Evolutionary conservation across 225 moss, liverwort and hornwort genomes (phyloP).

Genomic region (Straminergon stramineum): DNA sequence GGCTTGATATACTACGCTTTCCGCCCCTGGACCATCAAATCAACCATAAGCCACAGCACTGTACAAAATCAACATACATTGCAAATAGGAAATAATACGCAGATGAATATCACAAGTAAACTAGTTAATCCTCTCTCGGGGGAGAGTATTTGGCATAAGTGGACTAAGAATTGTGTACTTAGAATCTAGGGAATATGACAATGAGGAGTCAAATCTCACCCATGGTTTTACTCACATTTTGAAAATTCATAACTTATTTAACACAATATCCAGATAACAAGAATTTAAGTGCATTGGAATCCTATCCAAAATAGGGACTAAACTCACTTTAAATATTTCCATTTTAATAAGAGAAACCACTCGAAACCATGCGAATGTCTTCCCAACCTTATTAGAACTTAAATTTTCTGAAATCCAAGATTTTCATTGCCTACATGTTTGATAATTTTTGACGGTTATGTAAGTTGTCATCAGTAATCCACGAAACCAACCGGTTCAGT

Average conservation of each 20-base stretch:
- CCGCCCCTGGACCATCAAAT: slow-evolving; percentile 24
- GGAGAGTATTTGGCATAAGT: not conserved
- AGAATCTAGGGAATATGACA: not conserved
- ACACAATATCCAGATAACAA: not conserved
- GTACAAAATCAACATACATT: not conserved
- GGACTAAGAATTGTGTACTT: not conserved
- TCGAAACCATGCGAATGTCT: not conserved
- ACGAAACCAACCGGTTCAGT: not conserved
- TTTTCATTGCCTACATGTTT: not conserved
- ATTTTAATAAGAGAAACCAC: not conserved
- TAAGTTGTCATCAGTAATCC: not conserved
- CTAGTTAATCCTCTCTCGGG: not conserved
- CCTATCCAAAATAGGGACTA: not conserved
- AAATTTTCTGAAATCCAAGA: not conserved
- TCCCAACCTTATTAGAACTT: not conserved
- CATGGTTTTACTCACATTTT: not conserved
- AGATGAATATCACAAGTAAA: not conserved
- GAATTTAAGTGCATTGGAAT: not conserved
- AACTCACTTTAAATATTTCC: not conserved
- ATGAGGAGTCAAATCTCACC: not conserved
- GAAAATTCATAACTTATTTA: not conserved
- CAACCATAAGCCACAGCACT: not conserved
- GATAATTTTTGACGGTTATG: not conserved
- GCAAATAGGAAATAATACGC: not conserved
- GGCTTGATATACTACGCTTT: slow-evolving; percentile 41